A percentile compares a stretch with the other conserved stretches of the same genome.
Evolutionary conservation across 345 rosid genomes (phyloP).

Genomic region (Eucalyptus pauciflora): DNA sequence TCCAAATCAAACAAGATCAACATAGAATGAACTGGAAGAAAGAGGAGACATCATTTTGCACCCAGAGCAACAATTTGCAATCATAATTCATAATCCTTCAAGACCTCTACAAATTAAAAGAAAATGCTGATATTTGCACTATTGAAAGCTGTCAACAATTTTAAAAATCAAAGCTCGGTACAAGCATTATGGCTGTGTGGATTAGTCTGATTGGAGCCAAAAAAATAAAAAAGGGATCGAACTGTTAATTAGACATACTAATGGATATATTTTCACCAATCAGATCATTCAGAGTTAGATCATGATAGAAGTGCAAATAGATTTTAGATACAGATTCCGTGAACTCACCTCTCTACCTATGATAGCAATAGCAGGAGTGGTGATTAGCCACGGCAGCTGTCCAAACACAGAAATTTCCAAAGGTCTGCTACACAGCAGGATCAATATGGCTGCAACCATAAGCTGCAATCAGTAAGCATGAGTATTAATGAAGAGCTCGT

Average conservation of each 20-base stretch:
- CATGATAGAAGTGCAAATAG: background rate
- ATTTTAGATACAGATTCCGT: background rate
- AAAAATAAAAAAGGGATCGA: background rate
- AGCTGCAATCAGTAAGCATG: slow-evolving; percentile 43
- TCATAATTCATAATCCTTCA: background rate
- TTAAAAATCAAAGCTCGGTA: background rate
- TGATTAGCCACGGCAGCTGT: slow-evolving; percentile 65
- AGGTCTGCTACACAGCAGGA: slow-evolving; percentile 77
- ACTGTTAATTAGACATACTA: background rate
- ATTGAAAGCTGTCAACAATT: background rate
- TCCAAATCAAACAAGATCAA: background rate
- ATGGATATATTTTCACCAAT: background rate
- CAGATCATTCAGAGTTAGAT: background rate
- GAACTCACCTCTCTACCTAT: slow-evolving; percentile 85
- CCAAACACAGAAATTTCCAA: slow-evolving; percentile 43
- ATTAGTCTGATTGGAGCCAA: background rate
- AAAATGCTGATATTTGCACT: background rate
- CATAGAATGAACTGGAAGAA: background rate
- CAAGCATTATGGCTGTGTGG: background rate
- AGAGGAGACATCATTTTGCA: background rate
- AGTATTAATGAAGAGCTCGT: background rate
- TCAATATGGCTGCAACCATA: slow-evolving; percentile 94
- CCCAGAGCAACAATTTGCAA: background rate
- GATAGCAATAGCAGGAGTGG: slow-evolving; percentile 79
- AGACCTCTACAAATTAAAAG: background rate